These are phyloP conservation scores for Penicillium sclerotigenum DNA, from an alignment of 2,329 filamentous ascomycete species.

Conservation along the genomic window DNA sequence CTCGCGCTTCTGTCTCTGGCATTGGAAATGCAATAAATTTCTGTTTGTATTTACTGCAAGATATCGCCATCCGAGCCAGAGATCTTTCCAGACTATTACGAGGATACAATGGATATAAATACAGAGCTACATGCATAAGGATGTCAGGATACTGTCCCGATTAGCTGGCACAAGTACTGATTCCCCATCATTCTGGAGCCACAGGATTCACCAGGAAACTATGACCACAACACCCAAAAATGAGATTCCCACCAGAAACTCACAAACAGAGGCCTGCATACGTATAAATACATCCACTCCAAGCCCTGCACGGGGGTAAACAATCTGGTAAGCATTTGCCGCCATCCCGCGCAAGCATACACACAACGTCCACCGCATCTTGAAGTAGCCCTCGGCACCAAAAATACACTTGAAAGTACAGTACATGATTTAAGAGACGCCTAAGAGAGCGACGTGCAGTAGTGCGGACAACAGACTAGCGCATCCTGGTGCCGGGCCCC, in stretches of 20 bases:
- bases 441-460: constrained; percentile 17
- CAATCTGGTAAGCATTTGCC: not conserved
- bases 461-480: not conserved
- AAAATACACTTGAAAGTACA: not conserved
- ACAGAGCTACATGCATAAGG: not conserved
- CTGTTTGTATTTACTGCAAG: not conserved
- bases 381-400: not conserved
- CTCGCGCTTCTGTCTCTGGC: not conserved
- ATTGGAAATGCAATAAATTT: not conserved
- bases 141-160: not conserved
- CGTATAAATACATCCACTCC: not conserved
- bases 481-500: constrained; percentile 6
- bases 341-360: not conserved
- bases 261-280: not conserved
- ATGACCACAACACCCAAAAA: not conserved
- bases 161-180: not conserved
- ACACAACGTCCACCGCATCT: not conserved
- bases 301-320: not conserved
- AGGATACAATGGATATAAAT: not conserved
- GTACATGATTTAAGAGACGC: not conserved
- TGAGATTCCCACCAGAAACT: not conserved
- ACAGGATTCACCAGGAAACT: not conserved
- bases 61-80: not conserved
- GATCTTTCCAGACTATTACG: not conserved
- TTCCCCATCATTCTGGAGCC: not conserved